A percentile compares a stretch with the other conserved stretches of the same genome.
Conservation (phyloP, 495 filamentous ascomycete genomes). For the Amphirosellinia nigrospora region DNA sequence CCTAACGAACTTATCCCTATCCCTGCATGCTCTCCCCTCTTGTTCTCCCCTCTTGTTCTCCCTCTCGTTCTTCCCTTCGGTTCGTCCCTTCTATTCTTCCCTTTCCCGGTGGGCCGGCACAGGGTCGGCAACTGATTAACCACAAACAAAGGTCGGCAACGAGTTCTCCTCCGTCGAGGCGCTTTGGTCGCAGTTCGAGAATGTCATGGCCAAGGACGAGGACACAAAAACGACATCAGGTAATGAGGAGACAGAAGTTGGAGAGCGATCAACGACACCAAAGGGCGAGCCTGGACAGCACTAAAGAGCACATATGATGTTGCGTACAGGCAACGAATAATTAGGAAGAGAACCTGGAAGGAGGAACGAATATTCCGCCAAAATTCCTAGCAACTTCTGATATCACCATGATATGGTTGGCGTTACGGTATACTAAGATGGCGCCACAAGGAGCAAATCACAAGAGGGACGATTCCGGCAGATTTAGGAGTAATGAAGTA, state of each 20-base stretch:
- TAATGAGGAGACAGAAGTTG: slow-evolving; percentile 40
- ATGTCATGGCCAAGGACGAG: slow-evolving; percentile 86
- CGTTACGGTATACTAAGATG: slow-evolving; percentile 8
- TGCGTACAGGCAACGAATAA: background rate
- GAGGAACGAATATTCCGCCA: background rate
- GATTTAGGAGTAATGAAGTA: background rate
- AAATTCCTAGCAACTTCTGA: background rate
- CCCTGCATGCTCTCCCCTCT: background rate
- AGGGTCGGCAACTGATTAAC: background rate
- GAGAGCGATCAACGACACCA: slow-evolving; percentile 25
- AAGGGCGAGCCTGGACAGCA: slow-evolving; percentile 24
- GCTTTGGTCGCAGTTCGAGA: slow-evolving; percentile 96
- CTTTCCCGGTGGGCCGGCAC: too few species aligned
- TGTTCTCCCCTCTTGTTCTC: too few species aligned
- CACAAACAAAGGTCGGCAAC: slow-evolving; percentile 76
- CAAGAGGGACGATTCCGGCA: background rate
- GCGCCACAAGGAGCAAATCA: background rate
- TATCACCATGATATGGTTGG: background rate
- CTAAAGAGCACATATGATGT: background rate
- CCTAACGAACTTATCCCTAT: background rate
- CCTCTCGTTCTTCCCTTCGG: too few species aligned
- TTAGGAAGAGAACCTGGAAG: background rate
- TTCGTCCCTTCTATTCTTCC: background rate
- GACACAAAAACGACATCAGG: slow-evolving; percentile 49
- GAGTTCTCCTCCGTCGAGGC: slow-evolving; percentile 97